Base-by-base conservation (phyloP, 768 basidiomycete species). In the Tricholoma matsutake region DNA sequence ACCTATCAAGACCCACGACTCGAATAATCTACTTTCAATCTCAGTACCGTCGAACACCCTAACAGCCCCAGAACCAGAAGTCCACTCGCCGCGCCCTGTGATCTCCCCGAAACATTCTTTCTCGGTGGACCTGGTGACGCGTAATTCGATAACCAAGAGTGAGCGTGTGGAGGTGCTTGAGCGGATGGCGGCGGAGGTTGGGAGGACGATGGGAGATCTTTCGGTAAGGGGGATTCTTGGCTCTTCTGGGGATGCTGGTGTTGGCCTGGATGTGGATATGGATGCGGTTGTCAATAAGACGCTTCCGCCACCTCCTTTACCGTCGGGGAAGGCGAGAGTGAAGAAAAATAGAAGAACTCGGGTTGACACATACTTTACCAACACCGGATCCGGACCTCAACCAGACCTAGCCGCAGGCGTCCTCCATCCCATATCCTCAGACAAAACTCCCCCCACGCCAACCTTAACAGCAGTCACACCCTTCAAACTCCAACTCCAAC, bases 111-210 rank as follows among this genome's bases (percentile, higher is more conserved):
- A 87, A 64, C 79, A 79, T 43, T 83, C 86, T 0, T 84, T 79
- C 60, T 71, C 78, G 10, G 70, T 72, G 6, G 77, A 80, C 56
- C 76, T 77, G 1, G 69, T 79, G 32, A 72, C 73, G 37, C 70
- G 75, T 20, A 69, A 71, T 9, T 71, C 77, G 2, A 56, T 80
- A 22, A 68, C 76, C 31, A 84, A 79, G 75, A 83, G 83, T 66
- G 81, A 84, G 60, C 73, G 84, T n/a, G 89, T 93, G 6, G 83
- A 84, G 61, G 77, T 81, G 62, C 77, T 93, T 56, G 92, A 93
- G 73, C 79, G 81, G 70, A 85, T 94, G 79, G 91, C 88, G 0
- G 87, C 84, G 32, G 81, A 81, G 59, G 85, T 83, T 0, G 80
- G 68, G 16, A 68, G 67, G 58, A 67, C 70, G 58, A 75, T 67